Percentiles rank a stretch among this genome's conserved stretches.
Evolutionary conservation across 2,329 filamentous ascomycete species (phyloP).

Genomic region (Penicillium oxalicum): DNA sequence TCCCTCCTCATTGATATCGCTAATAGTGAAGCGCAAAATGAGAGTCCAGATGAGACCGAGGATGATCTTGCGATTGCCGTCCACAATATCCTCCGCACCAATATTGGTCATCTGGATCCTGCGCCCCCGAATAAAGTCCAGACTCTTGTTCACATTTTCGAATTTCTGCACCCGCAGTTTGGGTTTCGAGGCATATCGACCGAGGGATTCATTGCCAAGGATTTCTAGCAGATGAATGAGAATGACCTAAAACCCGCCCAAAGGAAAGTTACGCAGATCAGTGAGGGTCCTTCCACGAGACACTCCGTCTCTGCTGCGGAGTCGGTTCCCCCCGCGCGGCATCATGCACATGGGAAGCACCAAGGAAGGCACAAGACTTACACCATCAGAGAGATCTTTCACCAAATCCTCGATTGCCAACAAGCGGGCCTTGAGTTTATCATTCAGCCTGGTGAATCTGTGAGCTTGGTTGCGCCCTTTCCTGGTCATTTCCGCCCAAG

Average conservation of each 20-base stretch:
- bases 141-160: constrained; percentile 93
- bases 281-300: not conserved
- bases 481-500: too few relatives aligned
- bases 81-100: constrained; percentile 94
- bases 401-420: constrained; percentile 83
- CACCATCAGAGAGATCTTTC: constrained; percentile 84
- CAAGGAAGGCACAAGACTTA: constrained; percentile 46
- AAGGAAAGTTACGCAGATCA: not conserved
- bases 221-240: constrained; percentile 97
- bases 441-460: constrained; percentile 68
- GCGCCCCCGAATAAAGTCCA: constrained; percentile 85
- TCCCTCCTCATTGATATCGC: constrained; percentile 95
- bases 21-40: constrained; percentile 96
- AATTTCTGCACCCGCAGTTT: constrained; percentile 95
- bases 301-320: too few relatives aligned
- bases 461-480: not conserved
- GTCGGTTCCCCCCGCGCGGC: not conserved
- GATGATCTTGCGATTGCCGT: constrained; percentile 96
- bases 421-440: constrained; percentile 74
- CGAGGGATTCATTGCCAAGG: constrained; percentile 87
- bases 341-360: not conserved
- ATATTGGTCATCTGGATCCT: constrained; percentile 98
- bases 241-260: constrained; percentile 57
- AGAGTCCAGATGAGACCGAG: constrained; percentile 96
- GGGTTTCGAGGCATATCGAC: constrained; percentile 91